Evolutionary conservation across 306 rosid species (phyloP).

Genomic region (Hippophae tibetana): DNA sequence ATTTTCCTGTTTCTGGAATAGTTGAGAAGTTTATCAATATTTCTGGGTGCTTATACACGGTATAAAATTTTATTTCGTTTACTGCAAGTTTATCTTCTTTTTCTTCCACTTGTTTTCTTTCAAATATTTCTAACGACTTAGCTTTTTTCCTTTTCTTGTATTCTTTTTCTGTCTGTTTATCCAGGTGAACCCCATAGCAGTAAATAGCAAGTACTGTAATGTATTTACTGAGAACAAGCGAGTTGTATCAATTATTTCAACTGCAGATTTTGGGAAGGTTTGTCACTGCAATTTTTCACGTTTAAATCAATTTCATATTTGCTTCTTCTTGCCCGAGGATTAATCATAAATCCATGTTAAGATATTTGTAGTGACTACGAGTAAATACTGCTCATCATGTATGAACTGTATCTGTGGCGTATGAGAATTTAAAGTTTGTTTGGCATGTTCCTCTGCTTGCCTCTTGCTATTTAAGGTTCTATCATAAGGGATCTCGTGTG

Average conservation of each 20-base stretch:
- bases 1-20: slow-evolving; percentile 73
- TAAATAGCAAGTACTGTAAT: slow-evolving; percentile 93
- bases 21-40: slow-evolving; percentile 58
- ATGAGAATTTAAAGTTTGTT: neutral
- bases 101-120: too few relatives aligned
- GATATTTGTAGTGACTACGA: neutral
- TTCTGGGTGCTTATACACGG: slow-evolving; percentile 90
- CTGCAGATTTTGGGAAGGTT: slow-evolving; percentile 82
- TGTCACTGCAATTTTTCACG: slow-evolving; percentile 22
- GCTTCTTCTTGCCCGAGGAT: slow-evolving; percentile 7
- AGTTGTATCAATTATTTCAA: slow-evolving; percentile 67
- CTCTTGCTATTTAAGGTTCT: too few relatives aligned
- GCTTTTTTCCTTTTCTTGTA: neutral
- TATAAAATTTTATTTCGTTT: slow-evolving; percentile 11
- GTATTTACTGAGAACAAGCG: slow-evolving; percentile 98
- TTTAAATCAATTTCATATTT: slow-evolving; percentile 7
- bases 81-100: too few relatives aligned
- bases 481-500: too few relatives aligned
- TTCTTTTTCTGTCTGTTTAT: neutral
- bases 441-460: too few relatives aligned
- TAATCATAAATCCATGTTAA: neutral
- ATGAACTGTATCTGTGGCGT: neutral
- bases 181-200: slow-evolving; percentile 96
- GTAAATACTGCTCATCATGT: neutral
- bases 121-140: too few relatives aligned